Evolutionary conservation across 768 basidiomycete genomes (phyloP), one percentile per base, ranked within the genome.

Genomic region (Sarcodon sp.): DNA sequence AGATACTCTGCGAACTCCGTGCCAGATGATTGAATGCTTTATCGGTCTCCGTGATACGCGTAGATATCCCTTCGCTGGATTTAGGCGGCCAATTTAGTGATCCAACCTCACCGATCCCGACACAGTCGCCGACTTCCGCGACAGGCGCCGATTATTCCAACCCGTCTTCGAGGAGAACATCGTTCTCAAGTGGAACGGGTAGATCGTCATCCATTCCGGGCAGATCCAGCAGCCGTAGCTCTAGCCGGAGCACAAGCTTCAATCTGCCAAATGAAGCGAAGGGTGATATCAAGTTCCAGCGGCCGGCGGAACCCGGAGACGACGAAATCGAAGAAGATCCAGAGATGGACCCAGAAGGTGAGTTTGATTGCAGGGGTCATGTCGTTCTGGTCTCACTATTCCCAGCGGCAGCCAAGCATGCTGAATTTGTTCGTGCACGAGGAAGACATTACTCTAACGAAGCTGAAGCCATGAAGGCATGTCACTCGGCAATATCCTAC

Each of bases 391-490:
- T 43, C 39, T 46, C 37, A 15, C 50, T 46, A 53, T 44, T 9
- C 13, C 37, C 53, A 91, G 88, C 87, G 50, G 80, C 80, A 43
- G 81, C 75, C 35, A 89, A 87, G 65, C 88, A 87, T 56, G 85
- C 80, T 11, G 88, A 71, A 18, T 91, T 91, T 57, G 70, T 89
- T 33, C 76, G 77, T 54, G 87, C 87, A 18, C 75, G 88, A 18
- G 85, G 83, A 47, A 71, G 85, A 48, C 89, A 91, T 58, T 91
- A 91, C 56, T 89, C 87, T 5, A 90, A 91, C 45, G 89, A 92
- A 60, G 89, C 86, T 1, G 85, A 90, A 60, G 89, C 87, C 13
- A 90, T 92, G 89, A 90, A 90, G 79, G 87, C 83, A 63, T 43
- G 63, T 44, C 41, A 38, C 27, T 13, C 3, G 16, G 45, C 34